Evolutionary conservation across 2,329 filamentous ascomycete species (phyloP).

Genomic region (Madurella mycetomatis): DNA sequence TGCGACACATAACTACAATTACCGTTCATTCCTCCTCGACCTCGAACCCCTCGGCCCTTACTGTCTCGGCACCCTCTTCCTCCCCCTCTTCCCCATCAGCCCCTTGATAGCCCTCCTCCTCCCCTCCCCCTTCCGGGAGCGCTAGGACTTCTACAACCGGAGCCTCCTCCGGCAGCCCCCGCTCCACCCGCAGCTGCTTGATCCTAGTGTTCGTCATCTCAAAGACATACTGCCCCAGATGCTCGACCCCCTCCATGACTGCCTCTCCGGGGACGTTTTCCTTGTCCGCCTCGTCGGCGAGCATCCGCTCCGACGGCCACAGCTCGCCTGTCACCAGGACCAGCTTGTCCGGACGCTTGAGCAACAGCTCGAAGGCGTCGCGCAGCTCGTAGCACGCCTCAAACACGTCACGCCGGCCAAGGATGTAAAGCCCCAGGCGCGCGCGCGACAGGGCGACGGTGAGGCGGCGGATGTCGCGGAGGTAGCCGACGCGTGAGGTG

Average conservation of each 20-base stretch:
- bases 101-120: neutral
- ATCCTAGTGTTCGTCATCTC: slow-evolving; percentile 77
- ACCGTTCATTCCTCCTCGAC: slow-evolving; percentile 28
- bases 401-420: slow-evolving; percentile 84
- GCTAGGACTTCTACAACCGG: slow-evolving; percentile 22
- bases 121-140: too few relatives aligned
- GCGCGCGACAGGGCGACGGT: slow-evolving; percentile 94
- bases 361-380: slow-evolving; percentile 75
- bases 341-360: slow-evolving; percentile 75
- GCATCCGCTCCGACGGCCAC: slow-evolving; percentile 61
- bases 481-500: slow-evolving; percentile 83
- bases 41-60: slow-evolving; percentile 30
- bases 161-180: slow-evolving; percentile 28
- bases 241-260: slow-evolving; percentile 86
- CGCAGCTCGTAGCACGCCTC: slow-evolving; percentile 83
- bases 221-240: slow-evolving; percentile 91
- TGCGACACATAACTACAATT: too few relatives aligned
- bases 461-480: slow-evolving; percentile 86
- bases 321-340: slow-evolving; percentile 80
- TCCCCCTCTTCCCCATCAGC: slow-evolving; percentile 25
- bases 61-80: slow-evolving; percentile 19
- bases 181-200: slow-evolving; percentile 44
- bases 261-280: slow-evolving; percentile 53
- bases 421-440: slow-evolving; percentile 83
- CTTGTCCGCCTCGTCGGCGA: slow-evolving; percentile 41